phyloP scores from a whole-genome alignment of 805 yeast species.

The Candida vartiovaarae region DNA sequence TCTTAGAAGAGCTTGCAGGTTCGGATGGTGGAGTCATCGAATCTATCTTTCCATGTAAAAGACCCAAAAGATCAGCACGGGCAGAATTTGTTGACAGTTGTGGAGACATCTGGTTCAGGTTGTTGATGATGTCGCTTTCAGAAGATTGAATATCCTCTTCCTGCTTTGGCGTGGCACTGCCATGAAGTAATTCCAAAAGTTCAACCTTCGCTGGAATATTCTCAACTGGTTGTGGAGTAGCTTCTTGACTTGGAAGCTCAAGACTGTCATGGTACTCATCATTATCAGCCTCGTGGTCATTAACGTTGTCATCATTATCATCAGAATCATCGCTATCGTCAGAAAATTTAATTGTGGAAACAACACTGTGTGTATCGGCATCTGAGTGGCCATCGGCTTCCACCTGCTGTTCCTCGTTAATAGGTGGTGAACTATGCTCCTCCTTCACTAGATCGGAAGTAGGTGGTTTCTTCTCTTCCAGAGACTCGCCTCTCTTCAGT shows the following conservation, averaged over 20 bases:
- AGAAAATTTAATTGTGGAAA: constrained; percentile 18
- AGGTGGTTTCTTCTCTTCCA: constrained; percentile 15
- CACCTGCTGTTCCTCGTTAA: not conserved
- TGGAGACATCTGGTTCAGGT: too few species aligned
- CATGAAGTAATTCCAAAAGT: constrained; percentile 9
- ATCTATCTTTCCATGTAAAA: constrained; percentile 2
- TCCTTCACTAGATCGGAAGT: too few species aligned
- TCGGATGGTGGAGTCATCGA: too few species aligned
- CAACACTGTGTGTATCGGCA: constrained; percentile 6
- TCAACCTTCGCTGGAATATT: constrained; percentile 7
- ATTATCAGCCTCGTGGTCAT: constrained; percentile 4
- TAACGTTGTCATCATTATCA: constrained; percentile 1
- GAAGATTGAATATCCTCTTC: too few species aligned
- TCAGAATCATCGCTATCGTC: constrained; percentile 9
- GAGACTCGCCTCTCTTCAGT: constrained; percentile 30
- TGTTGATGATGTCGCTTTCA: too few species aligned
- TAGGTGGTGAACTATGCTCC: not conserved
- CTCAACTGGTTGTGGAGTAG: constrained; percentile 17
- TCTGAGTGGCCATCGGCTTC: constrained; percentile 1
- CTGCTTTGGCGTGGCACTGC: not conserved
- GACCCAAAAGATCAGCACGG: constrained; percentile 3
- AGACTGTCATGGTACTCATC: constrained; percentile 1
- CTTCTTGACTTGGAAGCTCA: constrained; percentile 1
- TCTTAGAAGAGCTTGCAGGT: too few species aligned
- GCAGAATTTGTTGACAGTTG: not conserved